These are phyloP conservation scores for Cladophialophora chaetospira DNA, from an alignment of 2,329 filamentous ascomycete species.

Conservation along the genomic window DNA sequence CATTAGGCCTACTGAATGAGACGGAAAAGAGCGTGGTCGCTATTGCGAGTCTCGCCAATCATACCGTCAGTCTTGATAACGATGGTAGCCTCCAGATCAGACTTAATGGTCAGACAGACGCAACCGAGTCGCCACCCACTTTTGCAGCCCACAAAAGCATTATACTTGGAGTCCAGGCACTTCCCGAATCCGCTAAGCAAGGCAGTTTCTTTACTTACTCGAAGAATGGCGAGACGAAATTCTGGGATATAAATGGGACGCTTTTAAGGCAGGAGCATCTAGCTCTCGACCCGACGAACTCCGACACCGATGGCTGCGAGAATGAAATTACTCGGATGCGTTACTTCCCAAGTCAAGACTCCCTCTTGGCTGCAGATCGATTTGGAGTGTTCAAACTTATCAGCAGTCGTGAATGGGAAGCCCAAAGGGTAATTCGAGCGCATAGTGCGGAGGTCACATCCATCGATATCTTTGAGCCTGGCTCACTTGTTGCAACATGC, in stretches of 20 bases:
- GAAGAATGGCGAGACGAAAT: conserved; percentile 72
- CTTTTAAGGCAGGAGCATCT: conserved; percentile 67
- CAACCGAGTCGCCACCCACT: conserved; percentile 37
- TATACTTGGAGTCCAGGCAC: conserved; percentile 69
- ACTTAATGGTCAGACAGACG: conserved; percentile 35
- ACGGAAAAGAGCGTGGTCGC: conserved; percentile 56
- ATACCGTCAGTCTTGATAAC: conserved; percentile 74
- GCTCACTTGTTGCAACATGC: conserved; percentile 74
- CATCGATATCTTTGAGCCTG: conserved; percentile 68
- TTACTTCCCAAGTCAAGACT: conserved; percentile 62
- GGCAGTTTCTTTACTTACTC: conserved; percentile 90
- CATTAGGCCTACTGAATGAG: conserved; percentile 26
- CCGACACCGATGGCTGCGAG: conserved; percentile 47
- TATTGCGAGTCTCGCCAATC: conserved; percentile 67
- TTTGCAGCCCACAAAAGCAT: conserved; percentile 61
- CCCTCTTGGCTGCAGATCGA: conserved; percentile 81
- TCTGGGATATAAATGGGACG: conserved; percentile 77
- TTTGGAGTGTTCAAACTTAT: conserved; percentile 71
- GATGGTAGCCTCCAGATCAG: conserved; percentile 72
- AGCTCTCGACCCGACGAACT: conserved; percentile 64
- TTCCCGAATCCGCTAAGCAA: conserved; percentile 62
- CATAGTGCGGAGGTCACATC: conserved; percentile 84
- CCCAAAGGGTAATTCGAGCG: conserved; percentile 74
- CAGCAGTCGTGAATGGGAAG: conserved; percentile 52
- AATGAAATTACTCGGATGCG: conserved; percentile 63